Evolutionary conservation across 805 yeast species (phyloP), one percentile per base, ranked within the genome.

Genomic region (Metschnikowia kofuensis): DNA sequence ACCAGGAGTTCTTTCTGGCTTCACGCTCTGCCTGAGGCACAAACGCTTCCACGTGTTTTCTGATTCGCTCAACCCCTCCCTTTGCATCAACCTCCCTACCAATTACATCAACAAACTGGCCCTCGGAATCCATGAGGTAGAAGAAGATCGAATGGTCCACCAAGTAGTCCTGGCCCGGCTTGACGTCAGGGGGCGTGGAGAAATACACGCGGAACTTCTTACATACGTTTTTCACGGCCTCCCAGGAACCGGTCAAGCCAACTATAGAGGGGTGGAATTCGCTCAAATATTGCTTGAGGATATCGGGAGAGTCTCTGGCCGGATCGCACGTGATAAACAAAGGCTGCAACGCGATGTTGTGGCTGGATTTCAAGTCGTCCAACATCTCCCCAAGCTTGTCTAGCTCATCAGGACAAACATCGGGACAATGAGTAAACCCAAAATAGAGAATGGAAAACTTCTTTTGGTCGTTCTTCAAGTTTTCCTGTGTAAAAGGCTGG

Each of bases 81-180:
- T 75, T 77, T 27, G 90, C 91, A 49, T 84, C 88, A 57, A 84
- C 88, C 61, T 92, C 92, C 67, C 96, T 84, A 47, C 99, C 99
- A 57, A 92, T 75, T 7, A 94, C 98, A 65, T 92, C 97, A 42
- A 92, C 87, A 63, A 89, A 94, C 63, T 89, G 83, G 42, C 98
- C 99, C 65, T 94, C 97, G n/a, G 96, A 91, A 65, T 94, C 98
- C 97, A 94, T 92, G 60, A 94, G 74, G 63, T 94, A 94, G 70
- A 92, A 92, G 80, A 94, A 94, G 50, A 94, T 90, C 3, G 98
- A 92, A 69, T 94, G 99, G 65, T 94, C 99, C 31, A 94, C 99
- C 52, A 94, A 76, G 64, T 94, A 94, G 60, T 94, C 97, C 68
- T 94, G 96, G 15, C 97, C 98, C 0, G 96, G 94, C 65, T 90